These are phyloP conservation scores for Neurospora crassa DNA, from an alignment of 2,329 filamentous ascomycete genomes.

Conservation along the genomic window DNA sequence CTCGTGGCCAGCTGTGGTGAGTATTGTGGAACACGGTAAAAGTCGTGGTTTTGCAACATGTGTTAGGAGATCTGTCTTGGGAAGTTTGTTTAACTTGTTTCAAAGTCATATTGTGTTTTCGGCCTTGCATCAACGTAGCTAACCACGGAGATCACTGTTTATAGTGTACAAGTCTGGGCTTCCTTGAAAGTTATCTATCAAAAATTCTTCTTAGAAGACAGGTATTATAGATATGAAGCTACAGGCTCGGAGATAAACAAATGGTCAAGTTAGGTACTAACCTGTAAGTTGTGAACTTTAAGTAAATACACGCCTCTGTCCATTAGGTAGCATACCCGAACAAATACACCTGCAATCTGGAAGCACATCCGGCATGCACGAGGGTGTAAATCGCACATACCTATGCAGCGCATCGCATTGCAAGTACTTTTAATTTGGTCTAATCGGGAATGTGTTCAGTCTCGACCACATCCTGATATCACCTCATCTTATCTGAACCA, in stretches of 20 bases:
- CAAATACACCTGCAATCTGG: not conserved
- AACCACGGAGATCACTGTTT: not conserved
- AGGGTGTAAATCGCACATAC: not conserved
- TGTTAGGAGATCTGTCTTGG: not conserved
- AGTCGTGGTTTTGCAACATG: not conserved
- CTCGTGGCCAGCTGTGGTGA: not conserved
- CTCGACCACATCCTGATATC: not conserved
- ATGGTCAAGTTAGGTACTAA: not conserved
- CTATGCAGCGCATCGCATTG: not conserved
- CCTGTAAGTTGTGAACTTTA: not conserved
- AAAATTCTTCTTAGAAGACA: not conserved
- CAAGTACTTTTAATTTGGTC: not conserved
- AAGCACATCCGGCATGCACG: not conserved
- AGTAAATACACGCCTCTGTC: not conserved
- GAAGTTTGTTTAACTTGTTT: not conserved
- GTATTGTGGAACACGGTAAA: not conserved
- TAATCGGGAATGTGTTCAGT: not conserved
- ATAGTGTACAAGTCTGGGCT: not conserved
- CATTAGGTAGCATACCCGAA: not conserved
- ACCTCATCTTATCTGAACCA: not conserved
- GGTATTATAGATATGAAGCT: not conserved
- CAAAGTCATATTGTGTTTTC: not conserved
- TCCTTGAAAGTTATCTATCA: not conserved
- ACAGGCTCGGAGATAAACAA: not conserved
- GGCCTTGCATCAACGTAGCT: not conserved